Evolutionary conservation across 768 basidiomycete genomes (phyloP).

Genomic region (Candolleomyces efflorescens): DNA sequence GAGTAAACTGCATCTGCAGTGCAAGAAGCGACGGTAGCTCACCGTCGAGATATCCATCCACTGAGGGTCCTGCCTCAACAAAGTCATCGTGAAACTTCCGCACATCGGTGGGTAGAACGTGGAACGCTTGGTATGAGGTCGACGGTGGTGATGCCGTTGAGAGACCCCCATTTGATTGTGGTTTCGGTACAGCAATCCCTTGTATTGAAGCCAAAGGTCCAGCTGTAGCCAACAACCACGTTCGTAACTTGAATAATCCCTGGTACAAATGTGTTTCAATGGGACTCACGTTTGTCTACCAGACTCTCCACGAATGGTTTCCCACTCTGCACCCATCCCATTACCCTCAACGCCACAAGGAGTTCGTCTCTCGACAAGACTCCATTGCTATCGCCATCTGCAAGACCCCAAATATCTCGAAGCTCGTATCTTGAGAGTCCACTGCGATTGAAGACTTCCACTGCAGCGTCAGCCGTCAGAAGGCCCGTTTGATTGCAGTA

Average conservation of each 20-base stretch:
- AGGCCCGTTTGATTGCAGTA: conserved; percentile 19
- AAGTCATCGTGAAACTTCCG: conserved; percentile 55
- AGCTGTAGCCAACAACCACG: conserved; percentile 28
- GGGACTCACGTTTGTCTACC: conserved; percentile 41
- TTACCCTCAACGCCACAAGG: conserved; percentile 15
- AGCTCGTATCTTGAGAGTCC: conserved; percentile 11
- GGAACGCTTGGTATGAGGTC: conserved; percentile 25
- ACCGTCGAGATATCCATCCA: conserved; percentile 54
- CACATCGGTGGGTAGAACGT: conserved; percentile 45
- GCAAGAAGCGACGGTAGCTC: conserved; percentile 6
- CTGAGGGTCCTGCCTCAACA: conserved; percentile 37
- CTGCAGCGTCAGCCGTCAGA: conserved; percentile 17
- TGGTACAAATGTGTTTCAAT: neutral
- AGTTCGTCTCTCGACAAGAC: conserved; percentile 12
- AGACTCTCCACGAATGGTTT: conserved; percentile 32
- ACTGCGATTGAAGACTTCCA: conserved; percentile 14
- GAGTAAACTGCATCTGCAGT: neutral
- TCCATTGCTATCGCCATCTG: conserved; percentile 15
- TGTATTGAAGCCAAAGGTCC: conserved; percentile 44
- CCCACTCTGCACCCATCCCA: conserved; percentile 17
- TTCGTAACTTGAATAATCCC: neutral
- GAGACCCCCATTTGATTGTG: conserved; percentile 6
- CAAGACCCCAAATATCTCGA: conserved; percentile 12
- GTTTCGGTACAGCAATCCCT: conserved; percentile 19
- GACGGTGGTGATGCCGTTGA: conserved; percentile 26